Conservation (phyloP, 2,329 filamentous ascomycete genomes). For the Penicillium brasilianum region DNA sequence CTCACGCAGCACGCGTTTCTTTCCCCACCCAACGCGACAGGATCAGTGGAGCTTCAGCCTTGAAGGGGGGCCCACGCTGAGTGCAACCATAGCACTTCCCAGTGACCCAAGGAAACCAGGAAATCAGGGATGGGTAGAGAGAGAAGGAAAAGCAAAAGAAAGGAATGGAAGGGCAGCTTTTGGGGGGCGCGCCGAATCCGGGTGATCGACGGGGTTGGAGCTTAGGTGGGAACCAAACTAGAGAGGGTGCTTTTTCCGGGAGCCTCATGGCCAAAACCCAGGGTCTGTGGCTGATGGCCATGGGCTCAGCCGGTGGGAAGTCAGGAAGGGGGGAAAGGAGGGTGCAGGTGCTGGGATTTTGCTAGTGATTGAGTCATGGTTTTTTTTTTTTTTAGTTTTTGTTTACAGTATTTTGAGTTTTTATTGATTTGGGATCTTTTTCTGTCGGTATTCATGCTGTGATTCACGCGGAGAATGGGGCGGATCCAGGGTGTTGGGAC, state of each 20-base stretch:
- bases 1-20: not conserved
- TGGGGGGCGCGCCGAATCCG: slow-evolving; percentile 18
- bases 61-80: not conserved
- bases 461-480: slow-evolving; percentile 3
- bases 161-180: slow-evolving; percentile 16
- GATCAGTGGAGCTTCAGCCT: not conserved
- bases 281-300: not conserved
- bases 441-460: not conserved
- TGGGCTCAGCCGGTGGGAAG: no score
- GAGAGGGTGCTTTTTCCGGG: slow-evolving; percentile 4
- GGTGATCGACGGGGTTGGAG: slow-evolving; percentile 17
- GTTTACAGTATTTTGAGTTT: not conserved
- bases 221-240: not conserved
- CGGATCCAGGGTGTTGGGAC: not conserved
- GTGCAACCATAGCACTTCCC: not conserved
- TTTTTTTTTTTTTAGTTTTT: not conserved
- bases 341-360: no score
- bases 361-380: not conserved
- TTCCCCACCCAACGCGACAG: not conserved
- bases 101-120: no score
- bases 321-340: not conserved
- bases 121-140: no score
- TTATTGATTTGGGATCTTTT: not conserved
- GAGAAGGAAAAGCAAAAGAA: not conserved
- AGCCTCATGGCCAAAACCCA: slow-evolving; percentile 4